Evolutionary conservation across 306 rosid species (phyloP).

Genomic region (Vigna mungo): DNA sequence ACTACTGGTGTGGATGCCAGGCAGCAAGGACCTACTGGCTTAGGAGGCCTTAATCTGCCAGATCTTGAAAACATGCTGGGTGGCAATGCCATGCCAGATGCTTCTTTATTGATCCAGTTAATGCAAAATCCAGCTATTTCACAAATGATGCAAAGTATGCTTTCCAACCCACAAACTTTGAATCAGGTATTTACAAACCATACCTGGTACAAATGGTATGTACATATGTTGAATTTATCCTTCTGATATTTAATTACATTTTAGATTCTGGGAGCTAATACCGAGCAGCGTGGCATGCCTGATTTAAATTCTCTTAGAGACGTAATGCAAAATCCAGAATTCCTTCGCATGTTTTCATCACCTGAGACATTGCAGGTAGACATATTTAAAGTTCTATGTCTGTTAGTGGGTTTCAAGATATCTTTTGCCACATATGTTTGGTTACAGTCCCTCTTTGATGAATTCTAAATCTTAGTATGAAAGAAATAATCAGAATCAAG

Average conservation of each 20-base stretch:
- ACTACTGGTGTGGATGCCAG: constrained; percentile 62
- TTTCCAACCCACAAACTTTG: constrained; percentile 80
- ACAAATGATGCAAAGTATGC: constrained; percentile 82
- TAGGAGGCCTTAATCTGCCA: constrained; percentile 68
- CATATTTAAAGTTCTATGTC: constrained; percentile 26
- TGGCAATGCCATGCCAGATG: constrained; percentile 58
- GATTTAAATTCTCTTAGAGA: constrained; percentile 80
- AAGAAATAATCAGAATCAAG: constrained; percentile 29
- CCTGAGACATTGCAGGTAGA: constrained; percentile 92
- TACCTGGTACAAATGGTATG: neutral
- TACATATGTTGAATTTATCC: constrained; percentile 32
- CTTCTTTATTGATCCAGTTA: constrained; percentile 63
- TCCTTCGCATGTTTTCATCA: constrained; percentile 74
- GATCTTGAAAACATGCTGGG: constrained; percentile 67
- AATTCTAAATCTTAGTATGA: constrained; percentile 23
- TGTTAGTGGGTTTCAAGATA: constrained; percentile 35
- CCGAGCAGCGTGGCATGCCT: constrained; percentile 72
- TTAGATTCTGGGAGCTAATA: constrained; percentile 71
- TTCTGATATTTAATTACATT: constrained; percentile 36
- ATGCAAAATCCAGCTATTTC: constrained; percentile 90
- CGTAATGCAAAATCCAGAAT: constrained; percentile 86
- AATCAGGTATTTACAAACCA: constrained; percentile 63
- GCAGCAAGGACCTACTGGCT: constrained; percentile 62
- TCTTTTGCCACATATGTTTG: constrained; percentile 2
- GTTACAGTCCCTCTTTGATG: constrained; percentile 13